Conservation (phyloP, 2,329 filamentous ascomycete species). For the Fusarium chuoi region DNA sequence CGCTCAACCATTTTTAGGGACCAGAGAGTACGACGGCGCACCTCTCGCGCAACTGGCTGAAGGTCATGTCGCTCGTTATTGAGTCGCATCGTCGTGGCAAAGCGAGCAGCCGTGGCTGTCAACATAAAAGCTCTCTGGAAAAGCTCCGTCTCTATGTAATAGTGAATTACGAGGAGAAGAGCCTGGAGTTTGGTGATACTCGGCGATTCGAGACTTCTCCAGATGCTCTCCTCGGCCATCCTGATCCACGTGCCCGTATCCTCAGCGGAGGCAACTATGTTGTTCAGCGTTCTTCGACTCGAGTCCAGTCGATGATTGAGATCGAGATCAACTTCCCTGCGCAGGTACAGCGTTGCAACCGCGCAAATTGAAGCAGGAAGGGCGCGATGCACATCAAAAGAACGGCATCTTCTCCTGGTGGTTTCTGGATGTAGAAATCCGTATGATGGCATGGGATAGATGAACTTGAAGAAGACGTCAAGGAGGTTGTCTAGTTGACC, state of each 20-base stretch:
- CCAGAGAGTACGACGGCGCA: neutral
- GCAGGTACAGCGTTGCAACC: neutral
- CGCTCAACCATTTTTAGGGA: neutral
- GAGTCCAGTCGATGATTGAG: neutral
- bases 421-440: neutral
- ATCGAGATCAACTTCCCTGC: neutral
- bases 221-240: neutral
- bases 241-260: neutral
- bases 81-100: neutral
- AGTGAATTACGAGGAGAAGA: neutral
- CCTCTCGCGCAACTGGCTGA: neutral
- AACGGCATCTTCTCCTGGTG: neutral
- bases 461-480: neutral
- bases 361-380: neutral
- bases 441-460: neutral
- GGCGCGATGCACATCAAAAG: neutral
- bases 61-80: neutral
- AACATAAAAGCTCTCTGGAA: neutral
- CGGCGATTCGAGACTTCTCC: neutral
- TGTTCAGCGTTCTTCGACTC: fast-evolving
- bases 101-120: neutral
- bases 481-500: neutral
- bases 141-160: neutral
- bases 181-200: neutral
- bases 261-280: neutral